Base-by-base conservation (phyloP, 1,284 basidiomycete species). In the Cryptococcus sp. region DNA sequence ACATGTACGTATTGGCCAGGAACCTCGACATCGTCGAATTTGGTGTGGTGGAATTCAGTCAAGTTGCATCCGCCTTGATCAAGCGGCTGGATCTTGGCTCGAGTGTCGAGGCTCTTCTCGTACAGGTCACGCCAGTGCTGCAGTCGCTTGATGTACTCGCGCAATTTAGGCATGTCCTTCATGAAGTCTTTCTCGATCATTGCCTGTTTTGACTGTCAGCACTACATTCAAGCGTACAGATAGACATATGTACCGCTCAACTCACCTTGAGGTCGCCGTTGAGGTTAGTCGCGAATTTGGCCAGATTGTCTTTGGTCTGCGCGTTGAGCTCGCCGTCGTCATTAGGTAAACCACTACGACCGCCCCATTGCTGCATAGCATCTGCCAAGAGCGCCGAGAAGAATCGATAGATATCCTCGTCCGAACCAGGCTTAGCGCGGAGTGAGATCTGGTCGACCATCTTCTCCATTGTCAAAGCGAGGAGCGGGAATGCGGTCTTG, bases 1-100 rank as follows among this genome's bases (percentile, higher is more conserved):
- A 90, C 92, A 84, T 95, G 91, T 0, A 94, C 89, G 72, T 99
- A 99, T 79, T 99, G 96, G 10, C 96, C 96, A 20, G 96, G 96
- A 56, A 99, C 87, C 77, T 99, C 96, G 52, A 99, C 92, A 67
- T 99, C 96, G 70, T 99, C 96, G 58, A 97, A 94, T 77, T 95
- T 97, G 73, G 88, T 88, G 78, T 97, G 94, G 71, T 99, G 95
- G 83, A 99, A 99, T 77, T 99, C 95, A 13, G 92, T 91, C 64
- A 99, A 82, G 80, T 93, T 98, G 79, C 96, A 93, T 66, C 91
- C 94, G 49, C 92, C 82, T 59, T 88, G 83, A 67, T 98, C 94
- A 53, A 99, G 81, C n/a, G 91, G 87, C 71, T 95, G 91, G 54
- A 88, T 80, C 50, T 88, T 86, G 40, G 93, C 90, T 44, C 93